A percentile compares a stretch with the other conserved stretches of the same genome.
phyloP scores from a whole-genome alignment of 208 protist genomes.

The Naegleria lovaniensis region DNA sequence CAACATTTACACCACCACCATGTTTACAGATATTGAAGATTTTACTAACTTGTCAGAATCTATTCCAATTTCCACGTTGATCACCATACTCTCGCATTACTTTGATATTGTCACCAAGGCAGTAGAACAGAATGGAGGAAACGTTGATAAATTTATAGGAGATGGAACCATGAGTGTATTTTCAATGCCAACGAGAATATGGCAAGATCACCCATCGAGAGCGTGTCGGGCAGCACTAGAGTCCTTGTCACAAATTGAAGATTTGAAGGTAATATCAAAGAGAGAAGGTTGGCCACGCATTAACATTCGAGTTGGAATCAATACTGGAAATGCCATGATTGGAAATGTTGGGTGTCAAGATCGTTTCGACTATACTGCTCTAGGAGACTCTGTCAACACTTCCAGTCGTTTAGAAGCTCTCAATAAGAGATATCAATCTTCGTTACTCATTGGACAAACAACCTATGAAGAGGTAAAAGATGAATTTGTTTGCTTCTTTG shows the following conservation, averaged over 20 bases:
- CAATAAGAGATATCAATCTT: slow-evolving; percentile 19
- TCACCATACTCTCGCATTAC: background rate
- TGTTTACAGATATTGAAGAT: background rate
- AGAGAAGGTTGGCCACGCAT: background rate
- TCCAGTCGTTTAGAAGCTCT: background rate
- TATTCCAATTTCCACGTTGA: background rate
- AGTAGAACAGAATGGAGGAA: background rate
- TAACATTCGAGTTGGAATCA: background rate
- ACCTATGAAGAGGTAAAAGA: background rate
- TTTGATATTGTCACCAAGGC: background rate
- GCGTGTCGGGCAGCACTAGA: background rate
- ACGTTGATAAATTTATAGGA: background rate
- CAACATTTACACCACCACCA: background rate
- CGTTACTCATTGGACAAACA: background rate
- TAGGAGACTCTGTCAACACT: background rate
- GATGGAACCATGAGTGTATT: background rate
- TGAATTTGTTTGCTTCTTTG: background rate
- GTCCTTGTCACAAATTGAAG: background rate
- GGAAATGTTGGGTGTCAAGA: background rate
- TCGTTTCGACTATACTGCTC: background rate
- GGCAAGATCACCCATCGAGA: background rate
- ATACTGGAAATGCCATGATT: background rate
- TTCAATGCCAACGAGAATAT: background rate
- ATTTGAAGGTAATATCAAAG: background rate
- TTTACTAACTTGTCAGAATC: background rate